Conservation (phyloP, 495 filamentous ascomycete genomes). For the Bombardia bombarda region DNA sequence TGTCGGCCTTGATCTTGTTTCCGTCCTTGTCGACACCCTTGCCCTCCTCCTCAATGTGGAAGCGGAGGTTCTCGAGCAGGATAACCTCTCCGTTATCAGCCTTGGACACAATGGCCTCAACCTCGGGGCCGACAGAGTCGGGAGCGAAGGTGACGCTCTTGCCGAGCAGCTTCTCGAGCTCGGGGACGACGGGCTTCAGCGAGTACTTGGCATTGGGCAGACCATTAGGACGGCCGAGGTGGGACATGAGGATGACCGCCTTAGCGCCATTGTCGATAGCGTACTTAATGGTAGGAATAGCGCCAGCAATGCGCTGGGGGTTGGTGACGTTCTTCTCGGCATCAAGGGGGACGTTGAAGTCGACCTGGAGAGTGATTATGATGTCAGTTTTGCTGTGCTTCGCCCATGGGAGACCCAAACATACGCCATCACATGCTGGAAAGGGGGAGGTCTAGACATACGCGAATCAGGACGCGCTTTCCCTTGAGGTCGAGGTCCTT, state of each 20-base stretch:
- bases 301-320: constrained; percentile 95
- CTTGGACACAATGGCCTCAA: constrained; percentile 82
- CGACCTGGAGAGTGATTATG: constrained; percentile 54
- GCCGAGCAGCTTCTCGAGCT: constrained; percentile 84
- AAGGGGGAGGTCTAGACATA: constrained; percentile 46
- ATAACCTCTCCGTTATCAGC: constrained; percentile 77
- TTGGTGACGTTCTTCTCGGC: constrained; percentile 89
- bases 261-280: constrained; percentile 91
- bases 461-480: constrained; percentile 95
- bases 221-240: constrained; percentile 92
- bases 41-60: constrained; percentile 96
- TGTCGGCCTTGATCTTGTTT: constrained; percentile 97
- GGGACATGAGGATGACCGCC: constrained; percentile 95
- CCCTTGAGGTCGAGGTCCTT: constrained; percentile 92
- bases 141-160: constrained; percentile 78
- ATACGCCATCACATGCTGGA: too few relatives aligned
- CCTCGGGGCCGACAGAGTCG: constrained; percentile 84
- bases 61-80: constrained; percentile 93
- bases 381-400: neutral
- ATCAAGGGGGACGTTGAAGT: constrained; percentile 99
- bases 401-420: neutral
- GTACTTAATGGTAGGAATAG: constrained; percentile 96
- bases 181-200: constrained; percentile 82
- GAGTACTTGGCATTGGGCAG: constrained; percentile 87
- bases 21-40: constrained; percentile 84